Conservation (phyloP, 2,329 filamentous ascomycete species). For the Alternaria consortialis region DNA sequence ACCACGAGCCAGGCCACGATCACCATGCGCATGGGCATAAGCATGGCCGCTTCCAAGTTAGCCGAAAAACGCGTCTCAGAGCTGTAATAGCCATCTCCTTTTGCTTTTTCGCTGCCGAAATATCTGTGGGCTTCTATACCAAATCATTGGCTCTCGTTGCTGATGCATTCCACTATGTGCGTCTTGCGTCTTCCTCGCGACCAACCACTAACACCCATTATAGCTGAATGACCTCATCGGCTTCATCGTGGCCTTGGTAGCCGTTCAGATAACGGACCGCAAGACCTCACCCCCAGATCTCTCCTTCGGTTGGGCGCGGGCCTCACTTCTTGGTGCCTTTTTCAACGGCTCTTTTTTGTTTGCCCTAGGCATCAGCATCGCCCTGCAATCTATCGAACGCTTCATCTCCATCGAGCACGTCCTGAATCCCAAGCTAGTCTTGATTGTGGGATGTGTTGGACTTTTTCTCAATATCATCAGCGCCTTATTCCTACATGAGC, state of each 20-base stretch:
- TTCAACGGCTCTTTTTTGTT: conserved; percentile 82
- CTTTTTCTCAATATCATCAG: conserved; percentile 73
- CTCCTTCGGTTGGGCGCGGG: conserved; percentile 80
- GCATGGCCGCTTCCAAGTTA: conserved; percentile 32
- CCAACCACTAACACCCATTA: conserved; percentile 3
- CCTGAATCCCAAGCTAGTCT: conserved; percentile 70
- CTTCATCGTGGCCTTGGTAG: conserved; percentile 72
- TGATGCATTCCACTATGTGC: conserved; percentile 80
- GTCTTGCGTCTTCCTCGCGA: conserved; percentile 31
- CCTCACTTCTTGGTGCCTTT: conserved; percentile 77
- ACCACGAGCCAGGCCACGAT: conserved; percentile 9
- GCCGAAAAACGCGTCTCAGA: conserved; percentile 45
- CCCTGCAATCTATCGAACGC: conserved; percentile 76
- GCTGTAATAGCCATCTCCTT: conserved; percentile 58
- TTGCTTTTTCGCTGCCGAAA: conserved; percentile 58
- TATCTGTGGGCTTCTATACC: conserved; percentile 73
- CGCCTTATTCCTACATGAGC: conserved; percentile 68
- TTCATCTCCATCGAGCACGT: conserved; percentile 68
- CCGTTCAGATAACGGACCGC: conserved; percentile 66
- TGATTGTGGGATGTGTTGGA: conserved; percentile 75
- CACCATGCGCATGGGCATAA: conserved; percentile 18
- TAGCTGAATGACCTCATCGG: conserved; percentile 76
- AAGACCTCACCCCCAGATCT: conserved; percentile 66
- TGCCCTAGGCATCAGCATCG: conserved; percentile 75
- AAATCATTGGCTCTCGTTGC: conserved; percentile 75